These are phyloP conservation scores for Pyropia haitanensis DNA, from an alignment of 23 red algal genomes.

Conservation along the genomic window DNA sequence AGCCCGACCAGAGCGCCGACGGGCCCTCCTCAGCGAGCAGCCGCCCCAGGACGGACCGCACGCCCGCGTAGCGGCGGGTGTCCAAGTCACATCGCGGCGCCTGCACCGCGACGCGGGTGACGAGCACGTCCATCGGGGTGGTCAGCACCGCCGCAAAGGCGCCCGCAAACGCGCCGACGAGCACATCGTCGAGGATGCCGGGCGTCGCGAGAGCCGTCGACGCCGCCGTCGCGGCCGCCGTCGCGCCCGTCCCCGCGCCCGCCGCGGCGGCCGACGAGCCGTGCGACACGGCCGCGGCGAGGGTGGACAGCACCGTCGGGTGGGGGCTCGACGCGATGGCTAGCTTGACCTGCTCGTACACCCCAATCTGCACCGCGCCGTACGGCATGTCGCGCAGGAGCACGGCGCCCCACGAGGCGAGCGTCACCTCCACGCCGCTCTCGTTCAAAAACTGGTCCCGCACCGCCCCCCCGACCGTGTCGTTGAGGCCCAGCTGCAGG, in stretches of 20 bases:
- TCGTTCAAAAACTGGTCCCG: constrained; percentile 31
- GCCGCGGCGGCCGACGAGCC: too few relatives aligned
- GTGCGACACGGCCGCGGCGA: not conserved
- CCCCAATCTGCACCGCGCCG: constrained; percentile 53
- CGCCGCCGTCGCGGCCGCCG: not conserved
- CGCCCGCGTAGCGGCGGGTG: constrained; percentile 17
- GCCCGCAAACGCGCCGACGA: constrained; percentile 55
- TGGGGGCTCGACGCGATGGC: not conserved
- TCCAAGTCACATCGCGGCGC: constrained; percentile 48
- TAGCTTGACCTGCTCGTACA: constrained; percentile 37
- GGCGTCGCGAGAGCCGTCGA: not conserved
- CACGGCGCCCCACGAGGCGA: constrained; percentile 34
- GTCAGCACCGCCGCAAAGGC: constrained; percentile 58
- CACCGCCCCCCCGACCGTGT: constrained; percentile 5
- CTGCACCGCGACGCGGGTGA: constrained; percentile 39
- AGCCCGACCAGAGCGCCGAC: constrained; percentile 20
- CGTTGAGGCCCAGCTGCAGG: constrained; percentile 33
- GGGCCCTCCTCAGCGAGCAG: constrained; percentile 29
- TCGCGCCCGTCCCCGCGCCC: not conserved
- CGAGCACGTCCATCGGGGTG: constrained; percentile 73
- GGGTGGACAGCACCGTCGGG: not conserved
- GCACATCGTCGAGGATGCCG: constrained; percentile 6
- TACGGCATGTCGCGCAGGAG: constrained; percentile 54
- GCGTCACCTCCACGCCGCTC: constrained; percentile 3
- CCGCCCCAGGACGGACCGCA: constrained; percentile 7